Percentiles rank a stretch among this genome's conserved stretches.
Conservation (phyloP, 140 eudicot species). For the Eryngium alpinum region DNA sequence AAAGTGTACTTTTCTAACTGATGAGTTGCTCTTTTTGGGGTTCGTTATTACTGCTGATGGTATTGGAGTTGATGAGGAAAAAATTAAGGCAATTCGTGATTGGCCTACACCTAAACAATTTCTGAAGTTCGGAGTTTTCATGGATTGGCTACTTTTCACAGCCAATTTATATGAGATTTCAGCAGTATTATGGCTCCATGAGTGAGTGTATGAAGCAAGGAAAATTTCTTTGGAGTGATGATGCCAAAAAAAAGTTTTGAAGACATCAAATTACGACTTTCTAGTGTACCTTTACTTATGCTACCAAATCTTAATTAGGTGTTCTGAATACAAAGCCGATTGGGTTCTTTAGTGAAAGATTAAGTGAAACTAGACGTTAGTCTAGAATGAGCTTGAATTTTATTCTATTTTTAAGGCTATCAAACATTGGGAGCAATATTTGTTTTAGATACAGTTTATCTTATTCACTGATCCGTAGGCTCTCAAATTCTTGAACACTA, state of each 20-base stretch:
- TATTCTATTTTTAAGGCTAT: background rate
- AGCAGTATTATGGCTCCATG: background rate
- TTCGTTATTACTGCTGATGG: background rate
- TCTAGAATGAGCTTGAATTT: constrained; percentile 10
- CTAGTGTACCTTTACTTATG: background rate
- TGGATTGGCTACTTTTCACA: background rate
- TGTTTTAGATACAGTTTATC: background rate
- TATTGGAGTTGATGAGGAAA: background rate
- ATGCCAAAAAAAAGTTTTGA: background rate
- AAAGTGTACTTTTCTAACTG: background rate
- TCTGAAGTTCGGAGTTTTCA: background rate
- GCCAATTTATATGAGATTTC: background rate
- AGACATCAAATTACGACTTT: background rate
- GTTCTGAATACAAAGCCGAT: background rate
- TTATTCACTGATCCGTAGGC: constrained; percentile 12
- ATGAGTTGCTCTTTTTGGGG: background rate
- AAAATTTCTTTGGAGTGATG: background rate
- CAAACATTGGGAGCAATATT: constrained; percentile 9
- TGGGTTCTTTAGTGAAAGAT: background rate
- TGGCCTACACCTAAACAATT: background rate
- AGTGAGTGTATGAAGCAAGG: background rate
- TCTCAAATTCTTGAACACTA: background rate
- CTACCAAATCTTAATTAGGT: background rate
- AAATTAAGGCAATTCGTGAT: background rate
- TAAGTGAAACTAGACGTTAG: background rate